These are phyloP conservation scores for Xylariaceae sp. DNA, from an alignment of 2,329 filamentous ascomycete genomes.

Conservation along the genomic window DNA sequence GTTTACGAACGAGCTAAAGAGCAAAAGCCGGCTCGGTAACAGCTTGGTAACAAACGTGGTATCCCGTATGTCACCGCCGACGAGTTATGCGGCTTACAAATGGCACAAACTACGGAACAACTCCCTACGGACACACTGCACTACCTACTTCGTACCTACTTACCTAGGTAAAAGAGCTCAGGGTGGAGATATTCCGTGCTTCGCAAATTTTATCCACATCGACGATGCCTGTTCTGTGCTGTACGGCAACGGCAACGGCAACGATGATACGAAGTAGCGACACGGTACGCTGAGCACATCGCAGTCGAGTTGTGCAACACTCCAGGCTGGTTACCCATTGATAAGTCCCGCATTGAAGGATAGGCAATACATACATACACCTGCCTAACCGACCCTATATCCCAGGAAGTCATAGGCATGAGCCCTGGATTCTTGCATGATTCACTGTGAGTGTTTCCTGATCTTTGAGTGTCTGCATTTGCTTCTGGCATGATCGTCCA, in stretches of 20 bases:
- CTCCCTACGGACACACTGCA: not conserved
- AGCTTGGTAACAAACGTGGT: conserved; percentile 8
- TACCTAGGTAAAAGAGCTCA: not conserved
- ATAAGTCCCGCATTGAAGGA: not conserved
- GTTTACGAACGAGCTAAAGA: not conserved
- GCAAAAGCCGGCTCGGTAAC: conserved; percentile 20
- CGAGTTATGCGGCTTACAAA: not conserved
- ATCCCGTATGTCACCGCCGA: not conserved
- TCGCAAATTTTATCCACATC: not conserved
- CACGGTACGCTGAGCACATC: not conserved
- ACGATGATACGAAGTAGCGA: not conserved
- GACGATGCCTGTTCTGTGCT: conserved; percentile 2
- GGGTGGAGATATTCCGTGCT: not conserved
- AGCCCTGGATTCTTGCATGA: conserved; percentile 27
- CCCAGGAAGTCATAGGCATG: conserved; percentile 24
- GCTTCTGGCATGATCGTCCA: conserved; percentile 16
- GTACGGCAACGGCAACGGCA: not conserved
- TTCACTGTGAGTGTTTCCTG: conserved; percentile 11
- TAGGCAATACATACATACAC: not conserved
- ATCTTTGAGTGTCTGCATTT: conserved; percentile 13
- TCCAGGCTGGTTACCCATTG: not conserved
- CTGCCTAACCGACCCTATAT: not conserved
- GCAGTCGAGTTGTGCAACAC: not conserved
- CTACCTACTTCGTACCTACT: not conserved
- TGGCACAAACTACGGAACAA: not conserved